Evolutionary conservation across 805 yeast genomes (phyloP).

Genomic region (Clavispora carvajalis): DNA sequence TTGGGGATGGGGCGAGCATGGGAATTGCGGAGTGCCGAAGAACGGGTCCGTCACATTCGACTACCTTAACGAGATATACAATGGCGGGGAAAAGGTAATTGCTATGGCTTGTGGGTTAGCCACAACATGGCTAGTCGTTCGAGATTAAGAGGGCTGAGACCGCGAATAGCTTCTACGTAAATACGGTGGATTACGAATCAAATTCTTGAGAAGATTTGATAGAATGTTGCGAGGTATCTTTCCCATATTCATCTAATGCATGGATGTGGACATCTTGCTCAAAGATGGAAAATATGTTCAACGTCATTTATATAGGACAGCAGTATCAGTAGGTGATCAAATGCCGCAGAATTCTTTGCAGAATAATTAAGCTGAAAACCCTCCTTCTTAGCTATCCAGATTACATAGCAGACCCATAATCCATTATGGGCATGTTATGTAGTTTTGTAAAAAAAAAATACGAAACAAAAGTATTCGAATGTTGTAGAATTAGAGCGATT

Average conservation of each 20-base stretch:
- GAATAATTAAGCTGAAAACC: background rate
- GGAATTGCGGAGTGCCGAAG: constrained; percentile 67
- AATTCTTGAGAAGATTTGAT: too few species aligned
- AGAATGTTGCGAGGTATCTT: constrained; percentile 67
- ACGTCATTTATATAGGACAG: constrained; percentile 60
- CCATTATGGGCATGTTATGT: constrained; percentile 9
- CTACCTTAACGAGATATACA: constrained; percentile 30
- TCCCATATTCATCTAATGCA: constrained; percentile 70
- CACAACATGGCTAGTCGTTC: constrained; percentile 56
- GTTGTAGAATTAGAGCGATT: background rate
- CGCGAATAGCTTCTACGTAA: too few species aligned
- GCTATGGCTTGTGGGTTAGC: constrained; percentile 61
- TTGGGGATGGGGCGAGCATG: constrained; percentile 99
- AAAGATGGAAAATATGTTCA: constrained; percentile 81
- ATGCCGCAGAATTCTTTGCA: background rate
- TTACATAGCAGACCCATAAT: constrained; percentile 9
- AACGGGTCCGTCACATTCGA: constrained; percentile 31
- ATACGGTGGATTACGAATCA: too few species aligned
- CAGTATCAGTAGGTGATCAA: constrained; percentile 42
- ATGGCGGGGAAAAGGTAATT: constrained; percentile 17
- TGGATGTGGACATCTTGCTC: constrained; percentile 22
- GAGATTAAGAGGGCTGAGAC: too few species aligned
- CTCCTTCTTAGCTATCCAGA: constrained; percentile 14
- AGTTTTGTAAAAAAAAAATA: too few species aligned
- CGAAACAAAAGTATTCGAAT: background rate